A percentile compares a stretch with the other conserved stretches of the same genome.
phyloP scores from a whole-genome alignment of 768 basidiomycete genomes.

The Agaricus sinodeliciosus region DNA sequence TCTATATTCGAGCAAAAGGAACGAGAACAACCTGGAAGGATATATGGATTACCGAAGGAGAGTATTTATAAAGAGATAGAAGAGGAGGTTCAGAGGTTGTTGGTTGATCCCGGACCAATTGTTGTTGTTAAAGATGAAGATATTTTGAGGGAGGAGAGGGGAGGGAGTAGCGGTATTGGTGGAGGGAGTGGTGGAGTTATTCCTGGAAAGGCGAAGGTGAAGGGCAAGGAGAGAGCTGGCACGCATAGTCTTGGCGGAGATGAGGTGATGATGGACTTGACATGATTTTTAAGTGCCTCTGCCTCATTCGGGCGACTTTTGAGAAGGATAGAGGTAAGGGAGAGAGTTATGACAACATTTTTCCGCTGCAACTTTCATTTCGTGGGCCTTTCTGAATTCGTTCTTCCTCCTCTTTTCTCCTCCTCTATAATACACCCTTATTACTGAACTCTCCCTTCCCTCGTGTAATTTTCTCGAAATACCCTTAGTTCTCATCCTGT shows the following conservation, averaged over 20 bases:
- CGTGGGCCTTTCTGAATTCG: not conserved
- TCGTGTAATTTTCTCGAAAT: constrained; percentile 8
- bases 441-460: not conserved
- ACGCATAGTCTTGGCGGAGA: constrained; percentile 30
- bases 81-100: constrained; percentile 46
- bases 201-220: constrained; percentile 22
- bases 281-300: constrained; percentile 25
- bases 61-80: constrained; percentile 76
- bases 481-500: not conserved
- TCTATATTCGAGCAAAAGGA: constrained; percentile 72
- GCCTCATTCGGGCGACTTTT: too few relatives aligned
- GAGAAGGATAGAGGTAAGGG: too few relatives aligned
- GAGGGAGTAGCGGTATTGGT: not conserved
- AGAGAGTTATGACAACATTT: not conserved
- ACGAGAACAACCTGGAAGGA: constrained; percentile 53
- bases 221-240: constrained; percentile 42
- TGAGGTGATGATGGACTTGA: constrained; percentile 54
- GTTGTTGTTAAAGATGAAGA: constrained; percentile 12
- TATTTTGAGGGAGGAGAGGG: constrained; percentile 11
- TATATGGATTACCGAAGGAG: constrained; percentile 70
- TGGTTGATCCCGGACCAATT: constrained; percentile 18
- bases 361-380: not conserved
- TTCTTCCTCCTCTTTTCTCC: not conserved
- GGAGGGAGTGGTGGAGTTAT: not conserved
- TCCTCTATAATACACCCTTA: not conserved